These are phyloP conservation scores for Panus rudis DNA, from an alignment of 768 basidiomycete species.

Conservation along the genomic window DNA sequence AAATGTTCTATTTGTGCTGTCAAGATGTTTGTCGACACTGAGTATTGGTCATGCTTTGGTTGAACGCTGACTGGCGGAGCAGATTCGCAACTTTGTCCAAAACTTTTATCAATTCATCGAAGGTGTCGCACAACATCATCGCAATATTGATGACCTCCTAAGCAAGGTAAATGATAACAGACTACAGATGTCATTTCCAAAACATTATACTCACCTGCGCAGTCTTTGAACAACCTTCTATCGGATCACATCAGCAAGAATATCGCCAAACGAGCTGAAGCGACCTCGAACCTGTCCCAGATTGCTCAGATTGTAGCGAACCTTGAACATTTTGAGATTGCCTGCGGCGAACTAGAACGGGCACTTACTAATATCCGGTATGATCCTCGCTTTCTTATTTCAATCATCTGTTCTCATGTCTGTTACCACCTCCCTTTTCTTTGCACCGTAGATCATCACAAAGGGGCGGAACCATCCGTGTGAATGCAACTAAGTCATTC, in stretches of 20 bases:
- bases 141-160: conserved; percentile 86
- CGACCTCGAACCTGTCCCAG: conserved; percentile 77
- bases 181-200: no score
- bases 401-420: background rate
- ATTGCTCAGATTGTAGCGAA: conserved; percentile 92
- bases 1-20: conserved; percentile 91
- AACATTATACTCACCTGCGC: background rate
- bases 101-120: conserved; percentile 97
- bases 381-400: conserved; percentile 9
- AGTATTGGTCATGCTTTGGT: background rate
- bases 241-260: conserved; percentile 69
- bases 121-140: conserved; percentile 86
- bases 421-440: no score
- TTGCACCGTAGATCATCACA: conserved; percentile 58
- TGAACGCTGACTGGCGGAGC: conserved; percentile 10
- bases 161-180: conserved; percentile 57
- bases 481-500: conserved; percentile 61
- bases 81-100: conserved; percentile 86
- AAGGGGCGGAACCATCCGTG: conserved; percentile 72
- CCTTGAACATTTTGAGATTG: conserved; percentile 83
- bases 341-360: conserved; percentile 78
- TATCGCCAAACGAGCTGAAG: conserved; percentile 65
- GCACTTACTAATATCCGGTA: conserved; percentile 80
- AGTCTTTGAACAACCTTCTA: conserved; percentile 86
- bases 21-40: conserved; percentile 60